Evolutionary conservation across 73 alveolate species (phyloP), one percentile per base, ranked within the genome.

Genomic region (Breviolum minutum): DNA sequence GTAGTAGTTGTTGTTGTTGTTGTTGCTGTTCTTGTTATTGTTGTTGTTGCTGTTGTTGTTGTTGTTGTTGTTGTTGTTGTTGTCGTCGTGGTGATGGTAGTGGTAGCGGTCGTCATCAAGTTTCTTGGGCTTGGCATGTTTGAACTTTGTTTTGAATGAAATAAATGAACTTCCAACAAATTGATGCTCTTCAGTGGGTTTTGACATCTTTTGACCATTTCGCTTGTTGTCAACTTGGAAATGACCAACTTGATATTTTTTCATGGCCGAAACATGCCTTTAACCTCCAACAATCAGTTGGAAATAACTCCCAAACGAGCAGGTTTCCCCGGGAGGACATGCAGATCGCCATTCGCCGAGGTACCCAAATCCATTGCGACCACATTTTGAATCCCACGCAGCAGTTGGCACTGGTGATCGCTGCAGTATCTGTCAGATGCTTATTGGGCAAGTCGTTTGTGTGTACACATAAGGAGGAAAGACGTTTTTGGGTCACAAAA

Each of bases 331-430:
- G n/a, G n/a, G n/a, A 3, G 54, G 54, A 40, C 54, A 3, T 6
- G 2, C 8, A 17, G 24, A 14, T 68, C 77, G 9, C 7, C 22
- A 13, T 19, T 77, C 2, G 27, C 29, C 22, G 64, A 87, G 95
- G 95, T 68, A 29, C 48, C 26, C 95, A 87, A 26, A 27, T 73
- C 70, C 48, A 71, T 12, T 87, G 95, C 68, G 95, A 87, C 69
- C 76, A 64, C 12, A 63, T 64, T 19, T 84, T 64, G 84, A 71
- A 63, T 22, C 96, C 81, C 61, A 30, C 32, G 40, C 85, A 89
- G 86, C 96, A 54, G 8, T 32, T 89, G 30, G 96, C 96, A 16
- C 73, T 89, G 19, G 62, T 6, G 30, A 68, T 69, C 22, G 85
- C 96, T 32, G 96, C 96, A 12, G 16, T 89, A n/a, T 79, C 73